Evolutionary conservation across 2,329 filamentous ascomycete genomes (phyloP).

Genomic region (Bipolaris gigantea): DNA sequence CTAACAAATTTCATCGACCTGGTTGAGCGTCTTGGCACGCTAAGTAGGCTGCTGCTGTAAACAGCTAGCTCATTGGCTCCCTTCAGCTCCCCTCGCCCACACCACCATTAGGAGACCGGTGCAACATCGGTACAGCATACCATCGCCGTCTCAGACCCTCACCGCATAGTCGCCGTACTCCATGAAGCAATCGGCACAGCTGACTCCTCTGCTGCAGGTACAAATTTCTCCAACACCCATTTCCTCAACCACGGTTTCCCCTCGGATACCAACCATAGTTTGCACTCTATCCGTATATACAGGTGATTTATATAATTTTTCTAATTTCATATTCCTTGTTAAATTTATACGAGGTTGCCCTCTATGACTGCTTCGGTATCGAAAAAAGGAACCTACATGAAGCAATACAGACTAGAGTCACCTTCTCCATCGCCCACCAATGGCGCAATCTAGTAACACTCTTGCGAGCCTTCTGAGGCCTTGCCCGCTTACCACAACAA

Average conservation of each 20-base stretch:
- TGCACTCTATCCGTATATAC: not conserved
- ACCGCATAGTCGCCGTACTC: not conserved
- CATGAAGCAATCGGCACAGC: not conserved
- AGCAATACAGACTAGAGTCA: not conserved
- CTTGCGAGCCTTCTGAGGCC: not conserved
- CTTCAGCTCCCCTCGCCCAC: not conserved
- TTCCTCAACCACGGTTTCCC: not conserved
- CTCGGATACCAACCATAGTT: not conserved
- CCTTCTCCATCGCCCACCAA: not conserved
- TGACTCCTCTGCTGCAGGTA: not conserved
- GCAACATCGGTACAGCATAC: not conserved
- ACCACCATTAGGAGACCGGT: not conserved
- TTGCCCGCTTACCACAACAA: not conserved
- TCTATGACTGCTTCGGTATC: not conserved
- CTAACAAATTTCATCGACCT: conserved; percentile 6
- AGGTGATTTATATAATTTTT: not conserved
- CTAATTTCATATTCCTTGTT: not conserved
- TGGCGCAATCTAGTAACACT: not conserved
- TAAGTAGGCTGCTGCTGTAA: not conserved
- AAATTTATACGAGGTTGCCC: too few relatives aligned
- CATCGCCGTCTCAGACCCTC: not conserved
- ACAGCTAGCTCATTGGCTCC: not conserved
- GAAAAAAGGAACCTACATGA: not conserved
- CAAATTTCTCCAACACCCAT: not conserved
- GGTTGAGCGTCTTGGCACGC: conserved; percentile 8